Percentiles rank a stretch among this genome's conserved stretches.
phyloP scores from a whole-genome alignment of 495 filamentous ascomycete genomes.

The Rostrohypoxylon terebratum region DNA sequence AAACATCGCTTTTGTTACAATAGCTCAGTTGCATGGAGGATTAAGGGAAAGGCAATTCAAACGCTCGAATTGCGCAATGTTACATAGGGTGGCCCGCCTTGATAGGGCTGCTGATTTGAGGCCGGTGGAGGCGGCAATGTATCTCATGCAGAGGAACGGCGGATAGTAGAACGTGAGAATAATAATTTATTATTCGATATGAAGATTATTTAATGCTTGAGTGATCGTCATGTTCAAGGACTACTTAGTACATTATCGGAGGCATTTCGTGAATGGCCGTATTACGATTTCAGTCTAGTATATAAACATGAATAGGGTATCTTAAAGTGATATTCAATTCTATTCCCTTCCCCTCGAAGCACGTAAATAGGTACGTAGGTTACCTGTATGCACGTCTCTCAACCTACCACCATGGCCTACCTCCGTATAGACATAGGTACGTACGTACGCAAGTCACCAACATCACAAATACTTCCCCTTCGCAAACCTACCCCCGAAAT shows the following conservation, averaged over 20 bases:
- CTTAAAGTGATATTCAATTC: not conserved
- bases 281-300: not conserved
- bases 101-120: not conserved
- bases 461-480: slow-evolving; percentile 77
- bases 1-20: not conserved
- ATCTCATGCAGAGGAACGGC: not conserved
- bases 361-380: not conserved
- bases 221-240: not conserved
- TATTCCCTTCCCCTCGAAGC: too few relatives aligned
- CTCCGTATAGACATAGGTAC: not conserved
- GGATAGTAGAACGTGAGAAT: slow-evolving; percentile 16
- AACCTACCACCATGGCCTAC: not conserved
- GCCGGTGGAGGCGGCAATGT: not conserved
- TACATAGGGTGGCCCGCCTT: not conserved
- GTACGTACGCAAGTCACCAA: not conserved
- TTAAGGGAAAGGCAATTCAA: not conserved
- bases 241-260: not conserved
- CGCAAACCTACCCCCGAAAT: slow-evolving; percentile 85
- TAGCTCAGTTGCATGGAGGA: not conserved
- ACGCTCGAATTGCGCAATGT: not conserved
- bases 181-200: slow-evolving; percentile 23
- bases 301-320: not conserved
- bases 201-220: not conserved
- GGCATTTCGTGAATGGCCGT: not conserved
- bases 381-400: not conserved